Base-by-base conservation (phyloP, 306 rosid species). In the Arachis hypogaea region DNA sequence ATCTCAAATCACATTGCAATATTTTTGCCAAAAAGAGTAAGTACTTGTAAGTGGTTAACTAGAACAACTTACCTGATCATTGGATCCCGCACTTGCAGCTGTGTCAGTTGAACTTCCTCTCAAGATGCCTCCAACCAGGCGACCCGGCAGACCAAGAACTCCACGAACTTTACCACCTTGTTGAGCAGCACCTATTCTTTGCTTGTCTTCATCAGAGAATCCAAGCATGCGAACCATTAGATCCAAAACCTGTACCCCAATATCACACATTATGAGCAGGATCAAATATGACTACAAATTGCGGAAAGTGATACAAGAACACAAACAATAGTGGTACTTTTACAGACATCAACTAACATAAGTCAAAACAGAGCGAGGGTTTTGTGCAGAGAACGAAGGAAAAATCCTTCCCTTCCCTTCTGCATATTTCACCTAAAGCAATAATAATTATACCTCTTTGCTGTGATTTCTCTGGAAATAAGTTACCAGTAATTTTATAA, bases 171-270 rank as follows among this genome's bases (percentile, higher is more conserved):
- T 88, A 64, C 94, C 90, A 69, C 92, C 90, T 61, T 84, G 89
- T 78, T 82, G 91, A 77, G 97, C 88, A 49, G 60, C 85, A 5
- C 97, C 97, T 58, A 91, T 88, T 71, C 94, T 88, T 80, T 80
- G 89, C 73, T 91, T 88, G 55, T 91, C 97, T 49, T 91, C 97
- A 4, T 88, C 92, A 59, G 90, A 80, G 81, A 91, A 87, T 44
- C 97, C 97, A 30, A 91, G 89, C 97, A 91, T 88, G 64, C 94
- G 92, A 62, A 85, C 93, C 94, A 91, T 88, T 67, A 91, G 90
- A 82, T 88, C 94, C 88, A 91, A 81, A 69, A 91, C 97, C 97
- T 91, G 73, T 57, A 75, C 52, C 52, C 5, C 7, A 16, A 46
- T 59, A 61, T 49, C 45, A 67, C 40, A 74, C 38, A 30, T 60